These are phyloP conservation scores for Nakazawaea ambrosiae DNA, from an alignment of 805 yeast genomes.

Conservation along the genomic window DNA sequence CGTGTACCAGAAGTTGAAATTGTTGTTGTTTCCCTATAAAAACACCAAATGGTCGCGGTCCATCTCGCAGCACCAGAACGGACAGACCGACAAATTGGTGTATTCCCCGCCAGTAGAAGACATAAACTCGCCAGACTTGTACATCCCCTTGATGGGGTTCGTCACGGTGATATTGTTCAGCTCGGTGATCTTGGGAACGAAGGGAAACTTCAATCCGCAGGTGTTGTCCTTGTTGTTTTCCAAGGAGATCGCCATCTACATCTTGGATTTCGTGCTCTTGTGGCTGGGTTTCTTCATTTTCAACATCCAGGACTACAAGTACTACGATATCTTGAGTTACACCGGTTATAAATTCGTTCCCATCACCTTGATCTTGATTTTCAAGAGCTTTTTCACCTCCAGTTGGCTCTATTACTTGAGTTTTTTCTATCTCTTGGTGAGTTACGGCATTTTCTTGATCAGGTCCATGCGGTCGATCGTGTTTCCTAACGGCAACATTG, in stretches of 20 bases:
- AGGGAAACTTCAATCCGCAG: constrained; percentile 90
- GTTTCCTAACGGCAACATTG: constrained; percentile 50
- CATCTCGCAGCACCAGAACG: constrained; percentile 27
- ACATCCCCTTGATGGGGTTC: constrained; percentile 91
- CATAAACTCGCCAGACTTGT: constrained; percentile 91
- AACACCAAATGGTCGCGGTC: constrained; percentile 78
- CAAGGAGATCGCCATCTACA: constrained; percentile 74
- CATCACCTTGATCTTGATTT: constrained; percentile 46
- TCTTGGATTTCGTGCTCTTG: constrained; percentile 68
- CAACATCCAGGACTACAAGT: constrained; percentile 51
- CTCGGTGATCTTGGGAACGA: constrained; percentile 79
- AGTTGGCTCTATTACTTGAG: constrained; percentile 29
- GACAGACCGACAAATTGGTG: constrained; percentile 25
- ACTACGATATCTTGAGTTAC: constrained; percentile 82
- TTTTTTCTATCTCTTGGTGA: constrained; percentile 38
- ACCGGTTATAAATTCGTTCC: constrained; percentile 94
- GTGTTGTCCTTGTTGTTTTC: constrained; percentile 82
- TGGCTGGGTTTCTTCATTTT: constrained; percentile 80
- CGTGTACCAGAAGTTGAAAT: constrained; percentile 63
- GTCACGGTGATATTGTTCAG: constrained; percentile 80
- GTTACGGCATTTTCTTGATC: constrained; percentile 61
- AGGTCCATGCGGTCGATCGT: constrained; percentile 65
- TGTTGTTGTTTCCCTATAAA: constrained; percentile 80
- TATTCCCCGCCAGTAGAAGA: constrained; percentile 81
- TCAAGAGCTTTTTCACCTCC: constrained; percentile 31